Evolutionary conservation across 2,329 filamentous ascomycete genomes (phyloP), one percentile per base, ranked within the genome.

Genomic region (Phaeoacremonium minimum): DNA sequence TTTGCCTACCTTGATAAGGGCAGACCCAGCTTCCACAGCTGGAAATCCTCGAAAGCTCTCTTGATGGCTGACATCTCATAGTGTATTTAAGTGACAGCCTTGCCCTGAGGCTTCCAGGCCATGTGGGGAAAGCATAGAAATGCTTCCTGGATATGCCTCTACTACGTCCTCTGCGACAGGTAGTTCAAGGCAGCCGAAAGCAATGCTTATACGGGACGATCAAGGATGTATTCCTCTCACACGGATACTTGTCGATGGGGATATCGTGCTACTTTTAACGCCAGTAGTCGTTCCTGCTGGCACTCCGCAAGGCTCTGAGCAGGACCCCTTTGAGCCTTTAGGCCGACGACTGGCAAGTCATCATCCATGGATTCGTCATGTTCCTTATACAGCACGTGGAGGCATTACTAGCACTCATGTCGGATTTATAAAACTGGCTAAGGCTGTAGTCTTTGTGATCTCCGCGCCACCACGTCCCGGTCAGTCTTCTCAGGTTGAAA

Each of bases 311-410:
- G 39, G 14, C 13, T 33, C 39, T n/a, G 26, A 46, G 5, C 42
- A 38, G 30, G 85, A 90, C 52, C 85, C 85, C 0, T 89, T 89
- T 51, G 84, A 89, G 56, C 71, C 75, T 12, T 64, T 90, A 14
- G 85, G 85, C 15, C 71, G 73, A 43, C 73, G 77, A 30, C 57
- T 90, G 33, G 75, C 77, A 33, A 64, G 60, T 33, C 67, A 73
- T 46, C 80, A 85, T 50, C 61, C 70, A 4, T 70, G 69, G 55
- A 68, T 89, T 42, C 76, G 81, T 15, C 85, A 89, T 53, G 76
- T 87, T 30, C 83, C 85, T 6, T 90, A 87, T 50, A 76, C 79
- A 5, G 73, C 77, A 32, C 68, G 70, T 35, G 59, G 68, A 40
- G 82, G 83, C 29, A 77, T 87, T 53, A 84, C 79, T 4, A 67